phyloP scores from a whole-genome alignment of 345 rosid genomes.

The Salix koriyanagi region DNA sequence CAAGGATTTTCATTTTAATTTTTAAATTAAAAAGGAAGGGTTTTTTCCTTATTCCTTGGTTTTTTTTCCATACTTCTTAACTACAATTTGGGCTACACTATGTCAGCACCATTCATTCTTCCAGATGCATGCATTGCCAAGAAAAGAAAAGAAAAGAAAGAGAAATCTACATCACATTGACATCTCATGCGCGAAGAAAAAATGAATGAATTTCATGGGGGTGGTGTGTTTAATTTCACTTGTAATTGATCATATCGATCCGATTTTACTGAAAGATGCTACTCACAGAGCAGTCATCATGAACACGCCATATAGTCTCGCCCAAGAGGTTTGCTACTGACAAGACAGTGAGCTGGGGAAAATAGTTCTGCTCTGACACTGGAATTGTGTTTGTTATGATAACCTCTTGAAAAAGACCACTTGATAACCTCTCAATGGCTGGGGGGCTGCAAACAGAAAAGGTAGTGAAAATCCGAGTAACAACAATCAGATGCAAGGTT shows the following conservation, averaged over 20 bases:
- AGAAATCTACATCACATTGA: background rate
- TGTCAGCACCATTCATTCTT: background rate
- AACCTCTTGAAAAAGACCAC: constrained; percentile 94
- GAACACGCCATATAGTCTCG: constrained; percentile 96
- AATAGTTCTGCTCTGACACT: constrained; percentile 73
- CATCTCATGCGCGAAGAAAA: background rate
- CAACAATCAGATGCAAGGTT: constrained; percentile 6
- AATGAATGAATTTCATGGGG: background rate
- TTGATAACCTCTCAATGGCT: constrained; percentile 85
- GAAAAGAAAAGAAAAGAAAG: background rate
- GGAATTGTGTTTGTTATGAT: constrained; percentile 95
- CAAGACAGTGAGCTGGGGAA: constrained; percentile 84
- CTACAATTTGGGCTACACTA: background rate
- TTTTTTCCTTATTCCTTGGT: background rate
- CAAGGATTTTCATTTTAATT: background rate
- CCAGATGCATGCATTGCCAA: background rate
- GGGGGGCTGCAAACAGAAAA: constrained; percentile 62
- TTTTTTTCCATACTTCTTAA: background rate
- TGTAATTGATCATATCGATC: background rate
- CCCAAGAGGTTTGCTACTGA: constrained; percentile 96
- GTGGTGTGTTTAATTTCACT: constrained; percentile 8
- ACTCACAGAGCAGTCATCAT: constrained; percentile 93
- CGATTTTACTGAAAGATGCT: constrained; percentile 23
- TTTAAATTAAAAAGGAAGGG: background rate
- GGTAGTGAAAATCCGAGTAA: background rate